Evolutionary conservation across 1,284 basidiomycete genomes (phyloP).

Genomic region (Amylostereum areolatum): DNA sequence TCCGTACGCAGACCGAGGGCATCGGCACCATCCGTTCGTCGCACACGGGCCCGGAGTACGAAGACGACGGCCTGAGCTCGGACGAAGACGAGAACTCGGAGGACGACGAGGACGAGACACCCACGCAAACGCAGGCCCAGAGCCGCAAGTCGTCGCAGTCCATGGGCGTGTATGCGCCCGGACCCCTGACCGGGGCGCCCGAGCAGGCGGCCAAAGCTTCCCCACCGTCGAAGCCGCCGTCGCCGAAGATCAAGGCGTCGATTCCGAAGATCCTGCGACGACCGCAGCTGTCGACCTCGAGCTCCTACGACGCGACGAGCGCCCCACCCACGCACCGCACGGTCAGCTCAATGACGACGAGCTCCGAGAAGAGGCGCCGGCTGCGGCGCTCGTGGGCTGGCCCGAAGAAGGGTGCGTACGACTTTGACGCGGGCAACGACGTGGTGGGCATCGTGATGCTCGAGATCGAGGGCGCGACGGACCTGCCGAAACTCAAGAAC

Average conservation of each 20-base stretch:
- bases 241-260: constrained; percentile 17
- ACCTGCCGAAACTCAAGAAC: constrained; percentile 85
- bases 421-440: constrained; percentile 68
- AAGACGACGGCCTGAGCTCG: constrained; percentile 74
- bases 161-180: constrained; percentile 1
- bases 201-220: constrained; percentile 11
- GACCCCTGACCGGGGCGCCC: constrained; percentile 14
- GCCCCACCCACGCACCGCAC: constrained; percentile 3
- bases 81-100: constrained; percentile 46
- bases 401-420: constrained; percentile 44
- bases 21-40: constrained; percentile 80
- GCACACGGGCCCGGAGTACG: constrained; percentile 48
- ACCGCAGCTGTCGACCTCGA: constrained; percentile 23
- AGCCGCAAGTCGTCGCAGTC: constrained; percentile 5
- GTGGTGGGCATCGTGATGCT: constrained; percentile 93
- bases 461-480: constrained; percentile 62
- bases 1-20: constrained; percentile 64
- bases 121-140: constrained; percentile 7
- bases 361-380: constrained; percentile 14
- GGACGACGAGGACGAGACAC: constrained; percentile 16
- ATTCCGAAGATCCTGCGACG: constrained; percentile 34
- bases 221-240: constrained; percentile 20
- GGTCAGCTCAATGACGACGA: constrained; percentile 9
- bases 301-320: constrained; percentile 25
- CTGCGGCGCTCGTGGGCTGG: constrained; percentile 23